Evolutionary conservation across 2,329 filamentous ascomycete species (phyloP).

Genomic region (Colletotrichum karsti): DNA sequence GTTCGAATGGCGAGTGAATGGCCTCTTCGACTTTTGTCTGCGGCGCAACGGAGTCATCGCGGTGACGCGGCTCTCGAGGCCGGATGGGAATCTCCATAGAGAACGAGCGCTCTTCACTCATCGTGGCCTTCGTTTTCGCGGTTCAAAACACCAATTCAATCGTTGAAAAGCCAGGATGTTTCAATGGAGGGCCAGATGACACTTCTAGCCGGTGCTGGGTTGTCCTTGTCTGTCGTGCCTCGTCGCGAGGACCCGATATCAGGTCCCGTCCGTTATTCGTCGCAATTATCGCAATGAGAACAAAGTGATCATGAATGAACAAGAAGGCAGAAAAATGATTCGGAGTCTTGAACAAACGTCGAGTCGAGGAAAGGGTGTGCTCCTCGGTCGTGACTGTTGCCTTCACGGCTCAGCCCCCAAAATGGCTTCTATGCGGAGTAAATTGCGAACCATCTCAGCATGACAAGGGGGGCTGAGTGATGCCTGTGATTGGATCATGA

Average conservation of each 20-base stretch:
- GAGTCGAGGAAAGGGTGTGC: neutral
- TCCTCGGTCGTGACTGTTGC: constrained; percentile 5
- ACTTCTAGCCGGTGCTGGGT: neutral
- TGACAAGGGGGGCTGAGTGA: constrained; percentile 3
- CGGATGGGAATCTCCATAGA: constrained; percentile 27
- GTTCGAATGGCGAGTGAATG: constrained; percentile 12
- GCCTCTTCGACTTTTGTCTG: constrained; percentile 16
- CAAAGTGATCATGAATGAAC: neutral
- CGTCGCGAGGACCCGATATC: neutral
- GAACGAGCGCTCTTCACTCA: constrained; percentile 9
- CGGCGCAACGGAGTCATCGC: constrained; percentile 1
- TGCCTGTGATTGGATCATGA: constrained; percentile 29
- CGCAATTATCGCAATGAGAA: neutral
- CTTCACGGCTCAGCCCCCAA: constrained; percentile 27
- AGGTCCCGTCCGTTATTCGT: neutral
- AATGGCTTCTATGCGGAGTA: constrained; percentile 5
- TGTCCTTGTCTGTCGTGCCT: constrained; percentile 1
- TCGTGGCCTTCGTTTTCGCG: neutral
- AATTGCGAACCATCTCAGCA: constrained; percentile 25
- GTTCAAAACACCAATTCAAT: neutral
- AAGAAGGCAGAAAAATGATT: neutral
- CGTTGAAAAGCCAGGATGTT: neutral
- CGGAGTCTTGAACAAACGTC: neutral
- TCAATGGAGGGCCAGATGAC: neutral
- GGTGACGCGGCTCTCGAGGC: constrained; percentile 25